Percentiles rank a stretch among this genome's conserved stretches.
Evolutionary conservation across 176 grass and related monocot genomes (phyloP).

Genomic region (Hyparrhenia diplandra): DNA sequence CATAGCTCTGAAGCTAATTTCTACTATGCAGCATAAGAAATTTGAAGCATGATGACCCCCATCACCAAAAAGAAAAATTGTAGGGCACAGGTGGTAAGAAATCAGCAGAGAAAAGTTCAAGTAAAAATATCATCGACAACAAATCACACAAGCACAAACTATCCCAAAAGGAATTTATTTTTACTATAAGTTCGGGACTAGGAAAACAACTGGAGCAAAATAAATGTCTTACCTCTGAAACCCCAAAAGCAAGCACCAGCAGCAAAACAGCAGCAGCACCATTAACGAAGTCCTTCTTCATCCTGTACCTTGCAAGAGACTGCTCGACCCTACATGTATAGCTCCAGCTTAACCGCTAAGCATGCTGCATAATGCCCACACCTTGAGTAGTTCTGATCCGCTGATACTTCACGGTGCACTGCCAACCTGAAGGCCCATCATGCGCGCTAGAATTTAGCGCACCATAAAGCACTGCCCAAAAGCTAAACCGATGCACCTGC

Average conservation of each 20-base stretch:
- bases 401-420: constrained; percentile 39
- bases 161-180: neutral
- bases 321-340: constrained; percentile 42
- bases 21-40: neutral
- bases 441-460: constrained; percentile 20
- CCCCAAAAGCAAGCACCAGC: constrained; percentile 45
- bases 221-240: constrained; percentile 34
- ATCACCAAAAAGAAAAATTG: neutral
- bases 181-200: neutral
- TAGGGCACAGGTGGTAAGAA: neutral
- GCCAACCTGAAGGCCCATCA: constrained; percentile 26
- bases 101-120: neutral
- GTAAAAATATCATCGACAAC: constrained; percentile 8
- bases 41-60: neutral
- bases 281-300: constrained; percentile 56
- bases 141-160: neutral
- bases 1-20: neutral
- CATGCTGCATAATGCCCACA: constrained; percentile 32
- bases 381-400: constrained; percentile 37
- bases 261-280: constrained; percentile 54
- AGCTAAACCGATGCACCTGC: constrained; percentile 42
- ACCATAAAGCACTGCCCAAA: constrained; percentile 40
- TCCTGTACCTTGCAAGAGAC: constrained; percentile 43
- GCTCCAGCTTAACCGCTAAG: constrained; percentile 40
- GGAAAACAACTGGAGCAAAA: constrained; percentile 1